Percentiles rank a stretch among this genome's conserved stretches.
phyloP scores from a whole-genome alignment of 352 stramenopile genomes.

The Phytophthora meadii region DNA sequence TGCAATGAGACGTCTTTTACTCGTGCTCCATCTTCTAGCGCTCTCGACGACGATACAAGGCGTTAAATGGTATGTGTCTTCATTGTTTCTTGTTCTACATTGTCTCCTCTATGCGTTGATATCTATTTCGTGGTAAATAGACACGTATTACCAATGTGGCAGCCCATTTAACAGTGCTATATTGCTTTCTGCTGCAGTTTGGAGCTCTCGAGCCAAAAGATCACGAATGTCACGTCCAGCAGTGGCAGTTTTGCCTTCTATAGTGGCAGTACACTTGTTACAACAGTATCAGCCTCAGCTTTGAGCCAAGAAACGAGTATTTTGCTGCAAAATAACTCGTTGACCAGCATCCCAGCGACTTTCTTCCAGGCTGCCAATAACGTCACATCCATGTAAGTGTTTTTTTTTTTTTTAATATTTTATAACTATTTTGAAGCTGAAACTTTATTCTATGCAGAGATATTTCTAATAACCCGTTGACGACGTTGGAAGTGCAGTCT shows the following conservation, averaged over 20 bases:
- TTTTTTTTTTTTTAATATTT: neutral
- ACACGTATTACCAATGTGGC: neutral
- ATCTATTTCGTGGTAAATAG: neutral
- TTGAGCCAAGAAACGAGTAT: conserved; percentile 43
- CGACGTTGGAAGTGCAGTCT: conserved; percentile 47
- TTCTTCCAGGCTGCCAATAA: conserved; percentile 56
- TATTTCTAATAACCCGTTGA: conserved; percentile 68
- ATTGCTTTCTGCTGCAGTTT: conserved; percentile 30
- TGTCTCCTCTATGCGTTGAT: conserved; percentile 7
- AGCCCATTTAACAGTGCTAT: conserved; percentile 3
- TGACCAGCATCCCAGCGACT: conserved; percentile 43
- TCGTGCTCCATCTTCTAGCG: conserved; percentile 12
- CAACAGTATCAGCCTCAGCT: conserved; percentile 24
- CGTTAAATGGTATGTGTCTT: conserved; percentile 18
- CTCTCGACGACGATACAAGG: conserved; percentile 5
- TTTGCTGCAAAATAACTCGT: conserved; percentile 59
- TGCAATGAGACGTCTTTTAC: conserved; percentile 24
- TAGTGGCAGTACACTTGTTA: conserved; percentile 16
- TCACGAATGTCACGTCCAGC: conserved; percentile 46
- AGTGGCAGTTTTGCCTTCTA: conserved; percentile 42
- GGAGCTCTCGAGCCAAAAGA: conserved; percentile 39
- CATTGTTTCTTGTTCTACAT: neutral
- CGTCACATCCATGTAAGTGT: conserved; percentile 47
- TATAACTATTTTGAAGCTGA: too few species aligned
- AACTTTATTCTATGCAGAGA: conserved; percentile 32